Evolutionary conservation across 176 grass and related monocot species (phyloP).

Genomic region (Triticum timopheevii): DNA sequence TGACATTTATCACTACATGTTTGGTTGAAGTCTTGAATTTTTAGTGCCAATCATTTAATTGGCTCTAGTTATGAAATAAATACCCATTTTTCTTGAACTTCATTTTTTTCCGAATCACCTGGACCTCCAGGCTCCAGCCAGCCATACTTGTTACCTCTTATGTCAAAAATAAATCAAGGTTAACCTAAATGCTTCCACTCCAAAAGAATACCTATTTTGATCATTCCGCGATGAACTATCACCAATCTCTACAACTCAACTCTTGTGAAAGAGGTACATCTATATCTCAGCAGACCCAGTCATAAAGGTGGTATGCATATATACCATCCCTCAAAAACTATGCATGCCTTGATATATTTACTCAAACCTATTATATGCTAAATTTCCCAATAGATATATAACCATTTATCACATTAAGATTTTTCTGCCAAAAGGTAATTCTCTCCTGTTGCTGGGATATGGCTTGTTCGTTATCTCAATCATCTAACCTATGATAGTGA

Average conservation of each 20-base stretch:
- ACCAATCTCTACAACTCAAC: slow-evolving; percentile 53
- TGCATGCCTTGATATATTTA: slow-evolving; percentile 43
- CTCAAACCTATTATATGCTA: slow-evolving; percentile 28
- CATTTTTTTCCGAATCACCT: no score
- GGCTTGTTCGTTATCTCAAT: background rate
- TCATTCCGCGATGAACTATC: slow-evolving; percentile 51
- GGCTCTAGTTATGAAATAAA: background rate
- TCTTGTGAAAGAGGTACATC: slow-evolving; percentile 57
- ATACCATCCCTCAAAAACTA: background rate
- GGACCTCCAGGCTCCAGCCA: no score
- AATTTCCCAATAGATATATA: background rate
- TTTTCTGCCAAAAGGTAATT: slow-evolving; percentile 17
- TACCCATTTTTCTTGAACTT: no score
- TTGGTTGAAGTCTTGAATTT: background rate
- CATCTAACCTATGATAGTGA: background rate
- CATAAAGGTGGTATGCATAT: slow-evolving; percentile 23
- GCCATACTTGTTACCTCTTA: slow-evolving; percentile 23
- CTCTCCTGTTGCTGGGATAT: background rate
- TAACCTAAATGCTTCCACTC: slow-evolving; percentile 60
- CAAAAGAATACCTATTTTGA: slow-evolving; percentile 42
- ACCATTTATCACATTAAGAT: background rate
- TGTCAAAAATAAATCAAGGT: slow-evolving; percentile 66
- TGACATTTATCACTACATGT: slow-evolving; percentile 23
- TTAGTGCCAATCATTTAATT: background rate
- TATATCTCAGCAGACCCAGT: slow-evolving; percentile 37